Base-by-base conservation (phyloP, 192 early-diverging fungal species). In the Linnemannia exigua region DNA sequence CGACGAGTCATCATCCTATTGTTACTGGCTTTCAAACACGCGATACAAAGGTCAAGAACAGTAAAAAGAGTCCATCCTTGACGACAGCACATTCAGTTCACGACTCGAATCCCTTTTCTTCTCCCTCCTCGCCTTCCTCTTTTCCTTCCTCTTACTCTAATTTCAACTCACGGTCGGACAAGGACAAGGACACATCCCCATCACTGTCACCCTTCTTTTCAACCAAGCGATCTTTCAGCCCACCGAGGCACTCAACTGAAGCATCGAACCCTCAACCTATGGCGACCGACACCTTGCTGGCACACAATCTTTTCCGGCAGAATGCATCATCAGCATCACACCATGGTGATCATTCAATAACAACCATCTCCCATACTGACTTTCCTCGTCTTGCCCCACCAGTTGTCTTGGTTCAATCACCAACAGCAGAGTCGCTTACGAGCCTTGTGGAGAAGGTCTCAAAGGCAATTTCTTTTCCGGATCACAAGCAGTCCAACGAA, bases 161-260 rank as follows among this genome's bases (percentile, higher is more conserved):
- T 17, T 38, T 79, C 48, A 41, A 69, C 33, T 58, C 69, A 63
- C 41, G 20, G 0, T 8, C 70, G 63, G 75, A 86, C 35, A 36
- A 37, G 19, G 84, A 86, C 12, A 54, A 41, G 63, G 84, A 86
- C 38, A 86, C 70, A 3, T 86, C 84, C 1, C 74, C 79, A 3
- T 86, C 78, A 14, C 69, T 76, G 5, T 86, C 84, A n/a, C 83
- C 83, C 31, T 79, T 85, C 52, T 76, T 79, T 61, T 28, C 72
- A 19, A 79, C 47, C 58, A 85, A 75, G 37, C 77, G 77, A 38
- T 85, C 77, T 4, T 80, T 86, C 54, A 86, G 78, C 48, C 84
- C 79, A 33, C 74, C 74, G 3, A 79, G 48, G 19, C 72, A 80
- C 33, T 76, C 78, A 5, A 47, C 84, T 20, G 25, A 58, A 11